Base-by-base conservation (phyloP, 305 asterid genomes). In the Fraxinus angustifolia region DNA sequence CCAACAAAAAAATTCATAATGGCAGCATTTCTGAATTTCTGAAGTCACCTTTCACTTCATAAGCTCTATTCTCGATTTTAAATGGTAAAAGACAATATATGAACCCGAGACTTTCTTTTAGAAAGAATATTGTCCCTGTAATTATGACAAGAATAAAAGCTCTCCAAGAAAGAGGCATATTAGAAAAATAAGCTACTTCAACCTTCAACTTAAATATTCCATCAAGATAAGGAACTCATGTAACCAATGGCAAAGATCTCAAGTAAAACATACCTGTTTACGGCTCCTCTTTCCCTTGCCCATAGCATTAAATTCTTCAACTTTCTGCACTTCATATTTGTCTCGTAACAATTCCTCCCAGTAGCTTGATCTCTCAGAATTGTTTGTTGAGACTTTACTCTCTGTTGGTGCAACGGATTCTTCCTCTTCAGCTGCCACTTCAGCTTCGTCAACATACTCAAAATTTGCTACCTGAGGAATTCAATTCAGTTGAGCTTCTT, bases 201-300 rank as follows among this genome's bases (percentile, higher is more conserved):
- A 71, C 26, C 76, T 31, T 71, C 28, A 71, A 33, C 28, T 71
- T 71, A 34, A 34, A 16, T 71, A 34, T 34, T 17, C 28, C 76
- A 16, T 60, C 74, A 45, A 73, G 53, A 36, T 82, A 81, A 81
- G 56, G 35, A 82, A 77, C 75, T 36, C 7, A 67, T 77, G 81
- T 62, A 58, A 80, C 62, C 74, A 26, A 40, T 35, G 45, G 81
- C 78, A 82, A 45, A 45, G 53, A 73, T 68, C 53, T 34, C 28
- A n/a, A 75, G 56, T 80, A 58, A 50, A n/a, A 31, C 33, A 62
- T 79, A 94, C 98, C 97, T 96, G 97, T 85, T 92, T 96, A 81
- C 99, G 91, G 85, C 96, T 90, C 87, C 99, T 93, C 92, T 92
- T 94, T 75, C 99, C 97, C 92, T 96, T 96, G 73, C 98, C 99